These are phyloP conservation scores for Cyberlindnera petersonii DNA, from an alignment of 805 yeast species.

Conservation along the genomic window DNA sequence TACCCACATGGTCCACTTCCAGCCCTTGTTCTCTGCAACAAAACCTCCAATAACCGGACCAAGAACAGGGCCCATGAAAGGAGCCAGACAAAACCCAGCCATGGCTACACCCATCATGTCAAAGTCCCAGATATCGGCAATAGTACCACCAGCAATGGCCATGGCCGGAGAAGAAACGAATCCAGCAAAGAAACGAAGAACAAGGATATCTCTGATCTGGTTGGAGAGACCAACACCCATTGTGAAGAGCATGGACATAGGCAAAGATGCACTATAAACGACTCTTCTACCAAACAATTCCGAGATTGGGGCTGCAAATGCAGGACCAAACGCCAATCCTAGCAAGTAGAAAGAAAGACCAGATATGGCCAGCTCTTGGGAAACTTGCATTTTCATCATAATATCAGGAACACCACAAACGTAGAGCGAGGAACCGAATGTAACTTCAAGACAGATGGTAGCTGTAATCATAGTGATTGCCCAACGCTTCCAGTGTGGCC, in stretches of 20 bases:
- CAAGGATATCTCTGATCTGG: constrained; percentile 57
- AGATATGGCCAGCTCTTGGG: constrained; percentile 57
- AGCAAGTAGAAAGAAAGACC: constrained; percentile 68
- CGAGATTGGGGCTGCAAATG: constrained; percentile 67
- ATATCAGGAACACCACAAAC: constrained; percentile 62
- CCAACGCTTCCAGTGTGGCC: constrained; percentile 67
- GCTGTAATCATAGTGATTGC: constrained; percentile 61
- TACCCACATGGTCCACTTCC: constrained; percentile 75
- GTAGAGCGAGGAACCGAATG: constrained; percentile 72
- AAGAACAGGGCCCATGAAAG: constrained; percentile 75
- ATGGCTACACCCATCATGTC: constrained; percentile 67
- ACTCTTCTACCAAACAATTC: constrained; percentile 66
- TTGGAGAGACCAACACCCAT: constrained; percentile 69
- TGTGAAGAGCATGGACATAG: constrained; percentile 63
- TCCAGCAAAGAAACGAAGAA: constrained; percentile 72
- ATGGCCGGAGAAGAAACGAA: constrained; percentile 76
- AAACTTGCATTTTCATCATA: constrained; percentile 42
- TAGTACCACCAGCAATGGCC: constrained; percentile 82
- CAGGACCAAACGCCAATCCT: constrained; percentile 72
- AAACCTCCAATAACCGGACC: constrained; percentile 76
- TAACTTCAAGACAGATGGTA: constrained; percentile 58
- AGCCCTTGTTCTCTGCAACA: constrained; percentile 54
- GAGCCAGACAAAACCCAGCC: constrained; percentile 74
- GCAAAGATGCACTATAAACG: constrained; percentile 56
- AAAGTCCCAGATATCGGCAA: constrained; percentile 71